Conservation (phyloP, 192 early-diverging fungal genomes). For the Entomortierella parvispora region DNA sequence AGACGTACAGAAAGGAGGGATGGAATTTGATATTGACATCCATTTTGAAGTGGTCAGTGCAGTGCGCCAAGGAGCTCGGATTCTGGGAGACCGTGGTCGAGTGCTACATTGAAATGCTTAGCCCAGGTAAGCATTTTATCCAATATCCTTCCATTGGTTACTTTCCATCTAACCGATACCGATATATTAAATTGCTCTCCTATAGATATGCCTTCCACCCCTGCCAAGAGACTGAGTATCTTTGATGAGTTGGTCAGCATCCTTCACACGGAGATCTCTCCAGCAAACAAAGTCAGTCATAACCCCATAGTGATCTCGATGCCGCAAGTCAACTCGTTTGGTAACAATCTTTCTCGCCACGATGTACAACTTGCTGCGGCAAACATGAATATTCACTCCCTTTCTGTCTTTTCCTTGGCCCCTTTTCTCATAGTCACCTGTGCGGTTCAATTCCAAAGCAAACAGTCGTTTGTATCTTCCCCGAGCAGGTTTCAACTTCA, state of each 20-base stretch:
- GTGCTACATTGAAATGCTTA: slow-evolving; percentile 77
- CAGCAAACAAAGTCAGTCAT: slow-evolving; percentile 29
- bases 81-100: slow-evolving; percentile 70
- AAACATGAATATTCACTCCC: slow-evolving; percentile 46
- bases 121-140: slow-evolving; percentile 44
- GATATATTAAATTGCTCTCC: slow-evolving; percentile 28
- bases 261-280: slow-evolving; percentile 24
- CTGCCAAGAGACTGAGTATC: slow-evolving; percentile 26
- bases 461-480: slow-evolving; percentile 63
- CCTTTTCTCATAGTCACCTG: slow-evolving; percentile 26
- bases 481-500: slow-evolving; percentile 70
- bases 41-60: slow-evolving; percentile 70
- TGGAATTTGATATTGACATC: slow-evolving; percentile 79
- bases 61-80: slow-evolving; percentile 77
- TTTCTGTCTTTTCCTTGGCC: not conserved
- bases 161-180: slow-evolving; percentile 40
- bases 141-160: not conserved
- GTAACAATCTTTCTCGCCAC: slow-evolving; percentile 45
- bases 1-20: slow-evolving; percentile 88
- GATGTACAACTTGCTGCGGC: no score
- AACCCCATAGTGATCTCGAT: slow-evolving; percentile 56
- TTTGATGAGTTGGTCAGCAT: slow-evolving; percentile 41
- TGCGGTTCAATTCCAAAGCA: slow-evolving; percentile 59
- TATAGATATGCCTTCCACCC: slow-evolving; percentile 54
- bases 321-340: slow-evolving; percentile 74